phyloP scores from a whole-genome alignment of 371 early-diverging fungal genomes.

The Thermomucor indicae-seudaticae region DNA sequence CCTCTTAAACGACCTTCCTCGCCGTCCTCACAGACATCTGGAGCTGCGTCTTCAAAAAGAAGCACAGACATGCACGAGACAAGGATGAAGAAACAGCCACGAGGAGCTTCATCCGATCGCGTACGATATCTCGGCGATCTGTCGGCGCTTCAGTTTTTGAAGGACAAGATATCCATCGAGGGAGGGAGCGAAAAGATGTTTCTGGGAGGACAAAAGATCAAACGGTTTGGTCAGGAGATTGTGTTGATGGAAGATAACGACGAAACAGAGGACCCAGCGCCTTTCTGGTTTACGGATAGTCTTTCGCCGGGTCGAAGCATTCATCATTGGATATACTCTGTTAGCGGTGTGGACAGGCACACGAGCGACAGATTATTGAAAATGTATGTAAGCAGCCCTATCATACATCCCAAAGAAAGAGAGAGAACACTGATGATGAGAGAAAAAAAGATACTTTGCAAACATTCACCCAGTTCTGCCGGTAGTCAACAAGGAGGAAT shows the following conservation, averaged over 20 bases:
- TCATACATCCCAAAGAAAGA: neutral
- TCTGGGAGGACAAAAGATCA: neutral
- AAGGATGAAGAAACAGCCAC: neutral
- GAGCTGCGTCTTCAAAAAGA: too few relatives aligned
- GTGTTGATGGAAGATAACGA: neutral
- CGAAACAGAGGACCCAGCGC: neutral
- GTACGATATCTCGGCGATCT: slow-evolving; percentile 39
- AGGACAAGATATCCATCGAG: slow-evolving; percentile 28
- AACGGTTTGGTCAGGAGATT: neutral
- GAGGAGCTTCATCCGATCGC: slow-evolving; percentile 15
- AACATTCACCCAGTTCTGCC: slow-evolving; percentile 45
- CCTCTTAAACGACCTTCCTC: too few relatives aligned
- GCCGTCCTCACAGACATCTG: too few relatives aligned
- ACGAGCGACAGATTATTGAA: slow-evolving; percentile 38
- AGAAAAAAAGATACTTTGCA: slow-evolving; percentile 31
- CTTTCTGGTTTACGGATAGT: neutral
- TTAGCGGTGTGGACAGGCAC: slow-evolving; percentile 32
- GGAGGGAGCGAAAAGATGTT: slow-evolving; percentile 2
- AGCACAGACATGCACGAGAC: too few relatives aligned
- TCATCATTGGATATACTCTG: slow-evolving; percentile 36
- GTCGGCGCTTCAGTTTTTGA: slow-evolving; percentile 37
- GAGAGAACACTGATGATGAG: neutral
- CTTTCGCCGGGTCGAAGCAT: slow-evolving; percentile 8
- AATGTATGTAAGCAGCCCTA: slow-evolving; percentile 20
- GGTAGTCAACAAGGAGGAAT: slow-evolving; percentile 36